Percentiles rank a stretch among this genome's conserved stretches.
phyloP scores from a whole-genome alignment of 495 filamentous ascomycete species.

The Hypoxylon fragiforme region DNA sequence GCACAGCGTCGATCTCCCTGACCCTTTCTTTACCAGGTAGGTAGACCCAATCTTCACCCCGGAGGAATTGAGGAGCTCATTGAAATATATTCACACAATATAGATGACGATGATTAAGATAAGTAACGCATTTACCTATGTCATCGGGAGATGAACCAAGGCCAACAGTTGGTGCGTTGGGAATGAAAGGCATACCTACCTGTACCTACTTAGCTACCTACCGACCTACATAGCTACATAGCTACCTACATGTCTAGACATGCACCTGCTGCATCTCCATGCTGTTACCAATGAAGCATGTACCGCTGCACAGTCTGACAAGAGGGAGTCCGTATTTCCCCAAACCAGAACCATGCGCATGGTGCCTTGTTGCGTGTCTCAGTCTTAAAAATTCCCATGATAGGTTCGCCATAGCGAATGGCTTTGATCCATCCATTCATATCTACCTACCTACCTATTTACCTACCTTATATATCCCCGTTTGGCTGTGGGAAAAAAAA shows the following conservation, averaged over 20 bases:
- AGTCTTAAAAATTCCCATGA: conserved; percentile 4
- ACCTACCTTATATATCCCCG: no score
- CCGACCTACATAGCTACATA: no score
- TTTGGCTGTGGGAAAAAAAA: no score
- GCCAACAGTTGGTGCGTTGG: conserved; percentile 31
- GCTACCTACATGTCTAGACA: no score
- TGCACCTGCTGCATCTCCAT: conserved; percentile 19
- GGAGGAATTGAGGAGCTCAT: no score
- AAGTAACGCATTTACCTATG: not conserved
- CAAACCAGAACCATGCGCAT: conserved; percentile 4
- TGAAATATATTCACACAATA: no score
- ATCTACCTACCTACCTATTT: conserved; percentile 6
- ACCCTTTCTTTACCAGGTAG: not conserved
- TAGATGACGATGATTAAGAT: no score
- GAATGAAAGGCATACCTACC: conserved; percentile 1
- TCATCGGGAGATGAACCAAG: not conserved
- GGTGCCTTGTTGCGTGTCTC: conserved; percentile 7
- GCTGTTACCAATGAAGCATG: conserved; percentile 14
- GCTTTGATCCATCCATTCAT: no score
- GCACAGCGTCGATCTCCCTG: not conserved
- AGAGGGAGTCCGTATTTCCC: conserved; percentile 16
- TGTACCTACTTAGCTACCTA: no score
- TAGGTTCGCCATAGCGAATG: no score
- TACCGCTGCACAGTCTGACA: conserved; percentile 21
- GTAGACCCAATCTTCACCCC: no score